Percentiles rank a stretch among this genome's conserved stretches.
Evolutionary conservation across 345 rosid genomes (phyloP).

Genomic region (Luvunga scandens): DNA sequence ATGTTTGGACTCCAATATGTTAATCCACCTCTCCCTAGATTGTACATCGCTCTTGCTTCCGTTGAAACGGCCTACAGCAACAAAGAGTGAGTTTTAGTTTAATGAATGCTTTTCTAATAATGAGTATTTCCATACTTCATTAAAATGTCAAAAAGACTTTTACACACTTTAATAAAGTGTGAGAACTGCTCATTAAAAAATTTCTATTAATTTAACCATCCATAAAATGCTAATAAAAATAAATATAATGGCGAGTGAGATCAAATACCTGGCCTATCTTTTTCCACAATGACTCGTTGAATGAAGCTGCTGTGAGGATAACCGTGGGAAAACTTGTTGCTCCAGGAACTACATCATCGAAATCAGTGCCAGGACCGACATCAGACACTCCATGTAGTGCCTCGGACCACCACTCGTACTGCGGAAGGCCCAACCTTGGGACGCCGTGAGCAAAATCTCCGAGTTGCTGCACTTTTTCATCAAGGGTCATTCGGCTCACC

Average conservation of each 20-base stretch:
- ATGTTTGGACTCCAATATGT: conserved; percentile 50
- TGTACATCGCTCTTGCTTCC: conserved; percentile 53
- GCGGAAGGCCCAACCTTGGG: too few relatives aligned
- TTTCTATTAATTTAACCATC: not conserved
- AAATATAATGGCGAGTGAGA: too few relatives aligned
- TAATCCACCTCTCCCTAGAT: conserved; percentile 42
- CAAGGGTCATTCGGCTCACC: conserved; percentile 25
- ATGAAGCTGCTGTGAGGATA: conserved; percentile 36
- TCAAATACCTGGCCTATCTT: conserved; percentile 36
- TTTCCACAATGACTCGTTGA: conserved; percentile 42
- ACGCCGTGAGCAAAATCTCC: conserved; percentile 15
- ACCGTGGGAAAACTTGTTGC: conserved; percentile 47
- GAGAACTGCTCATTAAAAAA: fast-evolving
- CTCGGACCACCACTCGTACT: conserved; percentile 51
- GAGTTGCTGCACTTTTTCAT: conserved; percentile 29
- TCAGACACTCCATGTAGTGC: conserved; percentile 46
- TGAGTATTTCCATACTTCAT: fast-evolving
- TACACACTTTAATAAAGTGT: too few relatives aligned
- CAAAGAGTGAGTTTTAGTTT: not conserved
- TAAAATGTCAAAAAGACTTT: too few relatives aligned
- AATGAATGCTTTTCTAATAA: too few relatives aligned
- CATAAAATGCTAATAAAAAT: too few relatives aligned
- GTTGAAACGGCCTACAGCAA: conserved; percentile 41
- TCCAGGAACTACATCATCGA: conserved; percentile 26
- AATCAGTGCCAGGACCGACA: conserved; percentile 33